phyloP scores from a whole-genome alignment of 1,139 yeast genomes.

The Nakaseomyces uthaithaninus region DNA sequence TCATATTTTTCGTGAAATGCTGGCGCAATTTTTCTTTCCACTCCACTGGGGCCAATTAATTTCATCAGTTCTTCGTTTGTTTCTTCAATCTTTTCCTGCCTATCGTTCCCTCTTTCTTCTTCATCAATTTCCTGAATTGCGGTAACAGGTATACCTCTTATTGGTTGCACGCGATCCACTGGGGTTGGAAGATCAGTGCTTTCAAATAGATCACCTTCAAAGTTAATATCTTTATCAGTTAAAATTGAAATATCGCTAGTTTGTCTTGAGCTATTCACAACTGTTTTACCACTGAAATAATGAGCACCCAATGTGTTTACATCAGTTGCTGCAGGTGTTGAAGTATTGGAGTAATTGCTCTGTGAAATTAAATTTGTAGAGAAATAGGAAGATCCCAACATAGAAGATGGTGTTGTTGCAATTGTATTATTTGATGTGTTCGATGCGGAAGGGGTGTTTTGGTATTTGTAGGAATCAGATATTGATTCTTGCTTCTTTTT shows the following conservation, averaged over 20 bases:
- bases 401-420: conserved; percentile 16
- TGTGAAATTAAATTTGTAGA: conserved; percentile 17
- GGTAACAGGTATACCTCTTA: conserved; percentile 16
- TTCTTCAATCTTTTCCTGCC: background rate
- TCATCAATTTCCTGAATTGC: conserved; percentile 17
- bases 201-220: background rate
- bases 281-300: conserved; percentile 3
- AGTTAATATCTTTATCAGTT: conserved; percentile 4
- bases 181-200: conserved; percentile 6
- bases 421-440: conserved; percentile 10
- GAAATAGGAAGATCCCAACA: conserved; percentile 20
- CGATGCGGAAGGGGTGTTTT: conserved; percentile 12
- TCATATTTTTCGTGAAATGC: background rate
- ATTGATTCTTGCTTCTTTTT: conserved; percentile 26
- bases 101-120: conserved; percentile 10
- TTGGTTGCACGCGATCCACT: conserved; percentile 13
- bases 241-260: conserved; percentile 6
- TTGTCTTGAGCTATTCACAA: conserved; percentile 5
- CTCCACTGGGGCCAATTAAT: background rate
- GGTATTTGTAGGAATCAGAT: conserved; percentile 20
- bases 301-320: background rate
- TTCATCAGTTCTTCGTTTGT: background rate
- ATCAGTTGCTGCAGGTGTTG: conserved; percentile 22
- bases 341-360: conserved; percentile 21
- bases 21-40: background rate